Conservation (phyloP, 768 basidiomycete species). For the Botryobasidium botryosum region DNA sequence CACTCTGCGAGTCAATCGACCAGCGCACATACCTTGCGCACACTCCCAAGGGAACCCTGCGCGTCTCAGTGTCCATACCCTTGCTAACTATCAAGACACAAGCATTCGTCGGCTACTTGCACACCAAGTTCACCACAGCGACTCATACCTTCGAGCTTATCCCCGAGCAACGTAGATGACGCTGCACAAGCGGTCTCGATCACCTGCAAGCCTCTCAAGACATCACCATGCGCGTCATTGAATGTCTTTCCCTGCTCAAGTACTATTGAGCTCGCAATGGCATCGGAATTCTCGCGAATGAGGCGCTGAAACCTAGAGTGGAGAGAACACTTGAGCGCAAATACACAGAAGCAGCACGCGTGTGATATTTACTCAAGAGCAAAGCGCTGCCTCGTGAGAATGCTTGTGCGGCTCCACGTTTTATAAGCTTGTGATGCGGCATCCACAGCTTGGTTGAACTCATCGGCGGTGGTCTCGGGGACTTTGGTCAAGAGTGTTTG, state of each 20-base stretch:
- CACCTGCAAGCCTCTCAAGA: constrained; percentile 83
- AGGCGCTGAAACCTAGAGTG: constrained; percentile 59
- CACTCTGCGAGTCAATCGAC: background rate
- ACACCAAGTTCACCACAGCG: background rate
- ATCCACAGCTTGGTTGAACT: constrained; percentile 70
- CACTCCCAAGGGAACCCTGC: constrained; percentile 26
- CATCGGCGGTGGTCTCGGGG: constrained; percentile 67
- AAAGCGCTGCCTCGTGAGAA: constrained; percentile 75
- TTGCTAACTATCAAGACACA: constrained; percentile 23
- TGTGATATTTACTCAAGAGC: constrained; percentile 65
- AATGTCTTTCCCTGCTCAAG: constrained; percentile 93
- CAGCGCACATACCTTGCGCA: constrained; percentile 16
- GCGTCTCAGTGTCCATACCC: constrained; percentile 33
- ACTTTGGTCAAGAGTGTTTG: constrained; percentile 81
- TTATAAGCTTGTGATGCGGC: constrained; percentile 77
- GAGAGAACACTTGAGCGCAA: background rate
- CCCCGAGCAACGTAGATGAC: constrained; percentile 72
- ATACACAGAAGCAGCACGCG: background rate
- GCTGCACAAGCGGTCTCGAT: constrained; percentile 66
- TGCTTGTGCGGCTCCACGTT: constrained; percentile 72
- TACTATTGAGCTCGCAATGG: constrained; percentile 76
- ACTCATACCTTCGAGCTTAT: constrained; percentile 52
- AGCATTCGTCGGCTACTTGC: background rate
- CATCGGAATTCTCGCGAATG: constrained; percentile 71
- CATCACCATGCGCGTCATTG: constrained; percentile 87